Evolutionary conservation across 208 protist genomes (phyloP), one percentile per base, ranked within the genome.

Genomic region (Leishmania amazonensis): DNA sequence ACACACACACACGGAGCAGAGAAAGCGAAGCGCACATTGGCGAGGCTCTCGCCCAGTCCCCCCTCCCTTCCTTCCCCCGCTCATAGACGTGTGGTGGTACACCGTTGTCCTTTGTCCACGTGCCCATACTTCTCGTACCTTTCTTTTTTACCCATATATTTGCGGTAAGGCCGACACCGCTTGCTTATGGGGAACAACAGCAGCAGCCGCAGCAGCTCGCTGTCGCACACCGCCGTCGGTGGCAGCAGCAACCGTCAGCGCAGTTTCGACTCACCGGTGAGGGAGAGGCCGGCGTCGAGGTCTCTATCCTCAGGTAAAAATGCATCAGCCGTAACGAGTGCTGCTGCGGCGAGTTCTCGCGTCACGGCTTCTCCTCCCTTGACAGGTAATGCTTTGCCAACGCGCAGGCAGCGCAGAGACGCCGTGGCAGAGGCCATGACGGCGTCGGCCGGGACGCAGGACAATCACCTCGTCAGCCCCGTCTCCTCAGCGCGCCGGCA

Each of bases 181-280:
- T 76, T 31, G 31, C 28, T 60, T n/a, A 76, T 76, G 72, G 72
- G 72, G 19, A 57, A 24, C 71, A 57, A 1, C 71, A 76, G n/a
- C 72, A 54, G 64, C 24, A 11, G 47, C 70, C 38, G 47, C 45
- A 9, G 47, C 45, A 35, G 31, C 72, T 76, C 72, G 47, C n/a
- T 54, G 31, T 60, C 49, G 49, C 28, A 42, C 49, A 51, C 31
- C 7, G 72, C n/a, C 17, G 31, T 31, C 17, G 72, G 49, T 58
- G 49, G 19, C 49, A 17, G 28, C 47, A 58, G 11, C 15, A 3
- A 7, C 47, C 71, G 49, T 15, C n/a, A 58, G 47, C 42, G 71
- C 42, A 57, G 49, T 15, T 31, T 3, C 28, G 47, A 60, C 49
- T 28, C 72, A 40, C 72, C 19, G 31, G 28, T n/a, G 72, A 40